A percentile compares a stretch with the other conserved stretches of the same genome.
These are phyloP conservation scores for Aureobasidium musti DNA, from an alignment of 2,329 filamentous ascomycete species.

Conservation along the genomic window DNA sequence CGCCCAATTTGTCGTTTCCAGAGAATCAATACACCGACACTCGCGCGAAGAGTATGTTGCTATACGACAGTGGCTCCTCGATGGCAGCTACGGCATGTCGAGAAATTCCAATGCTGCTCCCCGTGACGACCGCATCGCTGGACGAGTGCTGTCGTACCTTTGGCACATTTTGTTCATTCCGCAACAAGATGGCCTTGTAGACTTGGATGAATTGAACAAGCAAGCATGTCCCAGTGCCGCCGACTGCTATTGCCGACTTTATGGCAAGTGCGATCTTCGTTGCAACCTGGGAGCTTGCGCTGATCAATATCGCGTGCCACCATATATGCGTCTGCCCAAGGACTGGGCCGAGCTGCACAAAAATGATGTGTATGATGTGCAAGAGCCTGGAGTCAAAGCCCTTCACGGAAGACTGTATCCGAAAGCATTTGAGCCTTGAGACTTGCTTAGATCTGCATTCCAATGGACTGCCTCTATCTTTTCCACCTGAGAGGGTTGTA, in stretches of 20 bases:
- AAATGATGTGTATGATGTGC: background rate
- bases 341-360: conserved; percentile 19
- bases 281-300: conserved; percentile 42
- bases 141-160: conserved; percentile 64
- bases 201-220: conserved; percentile 45
- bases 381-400: conserved; percentile 2
- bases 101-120: conserved; percentile 51
- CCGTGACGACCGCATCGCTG: conserved; percentile 54
- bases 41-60: conserved; percentile 57
- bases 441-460: no score
- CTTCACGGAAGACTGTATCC: conserved; percentile 10
- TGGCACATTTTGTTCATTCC: conserved; percentile 59
- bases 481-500: no score
- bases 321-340: conserved; percentile 42
- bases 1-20: conserved; percentile 64
- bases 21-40: conserved; percentile 53
- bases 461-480: no score
- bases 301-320: conserved; percentile 46
- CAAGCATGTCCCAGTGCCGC: conserved; percentile 58
- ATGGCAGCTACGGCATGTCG: conserved; percentile 43
- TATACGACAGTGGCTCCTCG: conserved; percentile 60
- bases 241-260: conserved; percentile 68
- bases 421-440: conserved; percentile 10
- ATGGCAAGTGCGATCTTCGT: conserved; percentile 59
- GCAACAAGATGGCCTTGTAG: conserved; percentile 35